Base-by-base conservation (phyloP, 768 basidiomycete species). In the Tricholoma sp. region DNA sequence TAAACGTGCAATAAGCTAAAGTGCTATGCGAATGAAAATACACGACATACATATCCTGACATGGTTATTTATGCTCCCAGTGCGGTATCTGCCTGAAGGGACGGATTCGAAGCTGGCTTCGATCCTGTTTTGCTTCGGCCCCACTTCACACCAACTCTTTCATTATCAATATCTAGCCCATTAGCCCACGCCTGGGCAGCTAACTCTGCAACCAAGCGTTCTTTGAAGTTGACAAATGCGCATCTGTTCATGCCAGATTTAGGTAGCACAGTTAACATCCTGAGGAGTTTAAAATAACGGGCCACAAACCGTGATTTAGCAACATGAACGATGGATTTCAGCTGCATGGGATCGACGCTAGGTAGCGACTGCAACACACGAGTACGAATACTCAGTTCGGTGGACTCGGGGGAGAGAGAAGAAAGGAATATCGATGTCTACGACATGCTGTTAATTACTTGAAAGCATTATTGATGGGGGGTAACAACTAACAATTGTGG, bases 141-240 rank as follows among this genome's bases (percentile, higher is more conserved):
- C 96, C 96, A 99, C 61, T 88, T 91, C 28, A 96, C 81, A 45
- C 80, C 75, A 9, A 89, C 80, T 33, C 75, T 77, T 66, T 88
- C 85, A 1, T 84, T 88, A 29, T 92, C 88, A 24, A 98, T 76
- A 61, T 96, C 95, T 9, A 98, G 75, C 1, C 95, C 94, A 59
- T 86, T 85, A n/a, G 92, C 84, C 84, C 95, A 93, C 9, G 89
- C 86, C 59, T 90, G 83, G 0, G 95, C 95, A 0, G 91, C 94
- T 13, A 77, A 75, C 72, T 99, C 97, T 13, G 97, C 95, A n/a
- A 82, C 77, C 6, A 76, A 65, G 17, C 97, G 81, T 53, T 89
- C 83, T 62, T 80, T 86, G 76, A 98, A 98, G 70, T 98, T 98
- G 53, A 97, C 81, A 70, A 99, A 99, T 1, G 96, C 97, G 72